Evolutionary conservation across 495 filamentous ascomycete species (phyloP), one percentile per base, ranked within the genome.

Genomic region (Usnea hakonensis): DNA sequence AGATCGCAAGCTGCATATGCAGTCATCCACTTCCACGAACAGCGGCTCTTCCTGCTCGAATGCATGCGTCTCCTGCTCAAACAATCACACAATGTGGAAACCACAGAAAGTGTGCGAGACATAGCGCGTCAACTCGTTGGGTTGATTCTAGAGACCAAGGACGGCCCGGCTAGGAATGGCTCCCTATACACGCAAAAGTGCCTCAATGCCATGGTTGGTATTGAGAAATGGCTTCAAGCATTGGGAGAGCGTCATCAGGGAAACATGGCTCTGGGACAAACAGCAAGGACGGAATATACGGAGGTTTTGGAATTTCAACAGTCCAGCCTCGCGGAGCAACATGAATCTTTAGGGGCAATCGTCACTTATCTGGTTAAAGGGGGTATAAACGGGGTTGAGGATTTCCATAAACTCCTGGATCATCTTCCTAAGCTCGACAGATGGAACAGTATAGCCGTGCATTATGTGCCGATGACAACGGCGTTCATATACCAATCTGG

Each of bases 11-110:
- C 87, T 44, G 84, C 88, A 64, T 83, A 85, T 57, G 88, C 88
- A 63, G 79, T 96, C 58, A 85, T 97, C 69, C 81, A 83, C 58
- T 97, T 94, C 73, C 94, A 99, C 69, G 80, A 88, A 64, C 81
- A 85, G 61, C 84, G 92, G 62, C 84, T 84, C 60, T 88, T 85
- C 69, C 68, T 95, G 11, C 81, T 97, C 30, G 87, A 94, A 70
- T 93, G 88, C 67, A 74, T 97, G 65, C 86, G 91, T 58, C 76
- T 96, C 26, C 79, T 89, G 32, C 76, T 91, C 60, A 81, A 86
- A 71, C 78, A 85, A 55, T 81, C 85, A 23, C 78, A 81, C 19
- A 81, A 87, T 60, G 78, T 81, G 21, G 83, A 90, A 61, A 69
- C 74, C 23, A 77, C 79, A 54, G 69, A 73, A 21, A 68, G 69